Conservation (phyloP, 1,284 basidiomycete genomes). For the Thecaphora thlaspeos region DNA sequence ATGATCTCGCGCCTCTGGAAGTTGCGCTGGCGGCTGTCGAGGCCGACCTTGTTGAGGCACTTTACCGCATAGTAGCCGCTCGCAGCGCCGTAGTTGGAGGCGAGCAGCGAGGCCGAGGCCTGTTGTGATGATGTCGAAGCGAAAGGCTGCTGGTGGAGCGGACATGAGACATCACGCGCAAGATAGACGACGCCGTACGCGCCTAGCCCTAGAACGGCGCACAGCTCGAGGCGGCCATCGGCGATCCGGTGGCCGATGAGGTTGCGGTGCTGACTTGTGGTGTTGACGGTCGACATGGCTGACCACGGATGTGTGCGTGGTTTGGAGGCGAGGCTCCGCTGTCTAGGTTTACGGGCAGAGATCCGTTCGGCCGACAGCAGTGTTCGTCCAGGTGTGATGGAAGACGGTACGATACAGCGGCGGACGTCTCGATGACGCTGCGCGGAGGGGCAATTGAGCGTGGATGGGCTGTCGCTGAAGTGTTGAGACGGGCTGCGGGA, state of each 20-base stretch:
- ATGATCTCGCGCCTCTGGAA: slow-evolving; percentile 76
- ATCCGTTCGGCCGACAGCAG: too few species aligned
- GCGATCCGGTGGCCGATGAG: slow-evolving; percentile 59
- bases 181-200: slow-evolving; percentile 94
- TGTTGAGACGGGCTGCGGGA: too few species aligned
- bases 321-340: too few species aligned
- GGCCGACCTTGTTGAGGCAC: slow-evolving; percentile 67
- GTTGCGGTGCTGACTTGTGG: slow-evolving; percentile 50
- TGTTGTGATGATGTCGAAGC: slow-evolving; percentile 31
- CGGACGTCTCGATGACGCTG: too few species aligned
- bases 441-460: too few species aligned
- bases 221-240: slow-evolving; percentile 69
- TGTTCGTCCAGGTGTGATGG: too few species aligned
- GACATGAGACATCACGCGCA: slow-evolving; percentile 45
- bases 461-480: too few species aligned
- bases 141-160: slow-evolving; percentile 38
- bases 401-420: too few species aligned
- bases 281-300: slow-evolving; percentile 28
- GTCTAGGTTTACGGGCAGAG: too few species aligned
- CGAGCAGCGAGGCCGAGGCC: slow-evolving; percentile 29
- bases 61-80: slow-evolving; percentile 75
- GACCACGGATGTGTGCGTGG: too few species aligned
- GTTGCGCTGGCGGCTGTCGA: slow-evolving; percentile 71
- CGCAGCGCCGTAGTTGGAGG: slow-evolving; percentile 35
- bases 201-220: slow-evolving; percentile 85